A percentile compares a stretch with the other conserved stretches of the same genome.
These are phyloP conservation scores for Furcasterigmium sp. DNA, from an alignment of 2,329 filamentous ascomycete genomes.

Conservation along the genomic window DNA sequence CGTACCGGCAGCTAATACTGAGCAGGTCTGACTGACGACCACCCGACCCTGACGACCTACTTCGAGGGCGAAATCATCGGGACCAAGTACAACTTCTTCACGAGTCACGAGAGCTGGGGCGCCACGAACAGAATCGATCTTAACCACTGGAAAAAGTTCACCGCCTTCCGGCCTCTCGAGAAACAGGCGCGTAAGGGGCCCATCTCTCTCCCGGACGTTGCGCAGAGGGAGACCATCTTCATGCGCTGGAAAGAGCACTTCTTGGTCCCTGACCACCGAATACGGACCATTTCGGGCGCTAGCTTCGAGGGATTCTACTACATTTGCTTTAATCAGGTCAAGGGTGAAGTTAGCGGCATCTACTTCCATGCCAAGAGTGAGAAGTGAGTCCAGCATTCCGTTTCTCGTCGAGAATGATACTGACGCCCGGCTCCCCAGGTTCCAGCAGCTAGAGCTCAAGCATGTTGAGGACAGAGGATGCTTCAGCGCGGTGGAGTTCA, in stretches of 20 bases:
- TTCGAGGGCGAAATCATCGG: constrained; percentile 99
- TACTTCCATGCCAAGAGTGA: constrained; percentile 99
- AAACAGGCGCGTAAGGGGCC: constrained; percentile 54
- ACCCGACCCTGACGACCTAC: constrained; percentile 95
- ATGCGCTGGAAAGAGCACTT: constrained; percentile 99
- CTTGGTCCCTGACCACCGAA: constrained; percentile 88
- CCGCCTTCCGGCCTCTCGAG: constrained; percentile 72
- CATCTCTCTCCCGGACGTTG: constrained; percentile 59
- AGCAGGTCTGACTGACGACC: constrained; percentile 84
- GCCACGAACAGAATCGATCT: constrained; percentile 87
- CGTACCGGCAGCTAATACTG: constrained; percentile 11
- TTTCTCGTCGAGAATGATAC: neutral
- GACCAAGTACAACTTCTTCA: constrained; percentile 89
- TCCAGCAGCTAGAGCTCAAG: constrained; percentile 87
- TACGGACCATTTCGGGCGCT: constrained; percentile 84
- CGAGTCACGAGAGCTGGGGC: constrained; percentile 84
- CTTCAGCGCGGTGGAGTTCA: constrained; percentile 81
- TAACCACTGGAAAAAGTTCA: constrained; percentile 88
- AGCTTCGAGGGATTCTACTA: constrained; percentile 99
- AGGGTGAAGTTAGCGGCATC: constrained; percentile 83
- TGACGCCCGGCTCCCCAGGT: constrained; percentile 45
- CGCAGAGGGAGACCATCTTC: constrained; percentile 83
- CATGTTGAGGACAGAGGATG: constrained; percentile 83
- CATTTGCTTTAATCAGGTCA: constrained; percentile 93
- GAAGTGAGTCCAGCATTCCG: constrained; percentile 58